Conservation (phyloP, 257 asterid genomes). For the Schizonepeta tenuifolia region DNA sequence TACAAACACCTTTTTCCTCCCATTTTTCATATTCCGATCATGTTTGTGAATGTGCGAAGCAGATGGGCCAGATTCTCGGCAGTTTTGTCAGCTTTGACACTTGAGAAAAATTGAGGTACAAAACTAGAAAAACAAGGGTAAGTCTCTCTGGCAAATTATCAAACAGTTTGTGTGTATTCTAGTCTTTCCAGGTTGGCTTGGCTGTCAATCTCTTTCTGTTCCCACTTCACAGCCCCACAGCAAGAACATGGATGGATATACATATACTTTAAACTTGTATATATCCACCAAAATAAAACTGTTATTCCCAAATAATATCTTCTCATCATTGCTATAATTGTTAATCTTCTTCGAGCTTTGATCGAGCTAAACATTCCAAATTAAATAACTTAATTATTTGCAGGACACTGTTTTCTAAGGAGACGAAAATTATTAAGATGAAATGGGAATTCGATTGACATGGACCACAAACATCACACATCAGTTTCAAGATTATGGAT, state of each 20-base stretch:
- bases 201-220: constrained; percentile 42
- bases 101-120: constrained; percentile 22
- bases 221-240: constrained; percentile 42
- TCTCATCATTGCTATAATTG: constrained; percentile 17
- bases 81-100: constrained; percentile 43
- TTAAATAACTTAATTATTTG: constrained; percentile 7
- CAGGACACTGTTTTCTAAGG: background rate
- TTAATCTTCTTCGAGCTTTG: background rate
- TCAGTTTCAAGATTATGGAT: constrained; percentile 23
- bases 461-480: constrained; percentile 30
- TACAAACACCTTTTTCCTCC: constrained; percentile 27
- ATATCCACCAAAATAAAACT: background rate
- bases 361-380: constrained; percentile 5
- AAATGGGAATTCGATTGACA: background rate
- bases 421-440: background rate
- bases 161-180: constrained; percentile 32
- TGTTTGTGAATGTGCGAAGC: constrained; percentile 41
- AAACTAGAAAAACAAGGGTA: constrained; percentile 24
- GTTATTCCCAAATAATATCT: constrained; percentile 17
- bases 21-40: constrained; percentile 40
- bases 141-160: constrained; percentile 39
- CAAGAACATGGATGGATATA: constrained; percentile 37
- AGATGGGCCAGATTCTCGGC: constrained; percentile 50
- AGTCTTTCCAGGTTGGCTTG: constrained; percentile 57
- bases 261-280: background rate